Percentiles rank a stretch among this genome's conserved stretches.
phyloP scores from a whole-genome alignment of 345 rosid genomes.

The Populus euphratica region DNA sequence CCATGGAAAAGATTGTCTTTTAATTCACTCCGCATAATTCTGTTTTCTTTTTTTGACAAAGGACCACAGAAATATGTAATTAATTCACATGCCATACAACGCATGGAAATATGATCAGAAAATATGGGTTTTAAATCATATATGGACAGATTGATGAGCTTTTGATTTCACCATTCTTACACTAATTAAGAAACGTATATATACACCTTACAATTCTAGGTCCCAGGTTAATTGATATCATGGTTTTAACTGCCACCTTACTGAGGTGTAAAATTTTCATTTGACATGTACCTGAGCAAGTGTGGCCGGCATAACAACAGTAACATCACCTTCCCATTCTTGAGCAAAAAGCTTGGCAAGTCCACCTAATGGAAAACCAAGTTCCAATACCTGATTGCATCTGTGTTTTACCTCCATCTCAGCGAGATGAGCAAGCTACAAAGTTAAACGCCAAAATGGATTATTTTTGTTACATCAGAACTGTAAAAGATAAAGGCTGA shows the following conservation, averaged over 20 bases:
- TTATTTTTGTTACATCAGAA: neutral
- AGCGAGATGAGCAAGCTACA: constrained; percentile 79
- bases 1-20: neutral
- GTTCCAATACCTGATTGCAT: constrained; percentile 79
- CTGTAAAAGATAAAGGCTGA: neutral
- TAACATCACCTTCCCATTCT: constrained; percentile 99
- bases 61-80: neutral
- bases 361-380: constrained; percentile 94
- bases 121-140: neutral
- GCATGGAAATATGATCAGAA: neutral
- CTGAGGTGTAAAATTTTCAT: neutral
- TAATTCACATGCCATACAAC: neutral
- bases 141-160: neutral
- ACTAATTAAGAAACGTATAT: neutral
- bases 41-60: neutral
- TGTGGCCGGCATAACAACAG: constrained; percentile 97
- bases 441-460: neutral
- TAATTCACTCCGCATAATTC: neutral
- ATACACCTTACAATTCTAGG: neutral
- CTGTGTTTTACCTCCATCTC: constrained; percentile 99
- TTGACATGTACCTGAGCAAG: constrained; percentile 70
- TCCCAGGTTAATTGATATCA: neutral
- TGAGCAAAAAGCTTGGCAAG: constrained; percentile 90
- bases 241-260: neutral
- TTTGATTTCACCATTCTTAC: neutral